These are phyloP conservation scores for Elsinoe batatas DNA, from an alignment of 2,329 filamentous ascomycete genomes.

Conservation along the genomic window DNA sequence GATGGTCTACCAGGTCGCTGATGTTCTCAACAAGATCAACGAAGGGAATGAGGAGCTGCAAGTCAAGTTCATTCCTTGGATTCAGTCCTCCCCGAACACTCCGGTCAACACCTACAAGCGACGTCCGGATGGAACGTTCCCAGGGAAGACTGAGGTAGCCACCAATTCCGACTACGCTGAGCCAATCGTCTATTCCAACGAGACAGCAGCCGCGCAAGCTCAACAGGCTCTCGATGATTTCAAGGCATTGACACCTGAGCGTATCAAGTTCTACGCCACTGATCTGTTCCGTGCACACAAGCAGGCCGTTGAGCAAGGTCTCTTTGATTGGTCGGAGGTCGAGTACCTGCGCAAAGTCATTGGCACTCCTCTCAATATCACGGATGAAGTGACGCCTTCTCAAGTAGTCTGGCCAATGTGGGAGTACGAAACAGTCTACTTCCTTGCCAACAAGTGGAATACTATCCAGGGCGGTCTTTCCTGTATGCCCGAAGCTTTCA, in stretches of 20 bases:
- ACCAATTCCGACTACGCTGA: conserved; percentile 35
- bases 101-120: conserved; percentile 41
- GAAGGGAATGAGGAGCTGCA: conserved; percentile 37
- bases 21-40: conserved; percentile 52
- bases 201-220: conserved; percentile 30
- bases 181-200: conserved; percentile 25
- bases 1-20: conserved; percentile 54
- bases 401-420: conserved; percentile 40
- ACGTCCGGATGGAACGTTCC: conserved; percentile 43
- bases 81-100: conserved; percentile 46
- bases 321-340: conserved; percentile 57
- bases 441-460: conserved; percentile 48
- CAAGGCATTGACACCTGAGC: conserved; percentile 26
- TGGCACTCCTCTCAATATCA: conserved; percentile 44
- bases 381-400: conserved; percentile 42
- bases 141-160: conserved; percentile 40
- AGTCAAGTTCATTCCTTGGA: conserved; percentile 56
- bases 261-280: conserved; percentile 27
- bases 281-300: conserved; percentile 47
- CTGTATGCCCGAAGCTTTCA: conserved; percentile 52
- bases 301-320: conserved; percentile 42
- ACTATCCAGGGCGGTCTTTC: conserved; percentile 55
- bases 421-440: conserved; percentile 51
- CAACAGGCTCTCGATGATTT: conserved; percentile 30
- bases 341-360: conserved; percentile 53